Evolutionary conservation across 257 asterid genomes (phyloP).

Genomic region (Solanum arcanum): DNA sequence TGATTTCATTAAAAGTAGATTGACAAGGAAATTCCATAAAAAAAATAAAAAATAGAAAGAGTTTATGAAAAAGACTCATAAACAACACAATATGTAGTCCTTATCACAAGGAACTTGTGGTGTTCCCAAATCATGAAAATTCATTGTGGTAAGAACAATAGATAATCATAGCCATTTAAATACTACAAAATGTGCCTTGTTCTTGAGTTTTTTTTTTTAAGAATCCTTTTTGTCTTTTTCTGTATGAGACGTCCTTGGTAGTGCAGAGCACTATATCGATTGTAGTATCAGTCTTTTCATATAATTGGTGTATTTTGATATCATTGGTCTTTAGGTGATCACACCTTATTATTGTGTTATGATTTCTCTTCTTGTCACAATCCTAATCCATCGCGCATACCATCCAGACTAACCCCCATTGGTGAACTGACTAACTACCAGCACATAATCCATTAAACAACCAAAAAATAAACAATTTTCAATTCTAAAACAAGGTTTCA

Average conservation of each 20-base stretch:
- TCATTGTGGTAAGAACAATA: neutral
- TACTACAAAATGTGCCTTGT: neutral
- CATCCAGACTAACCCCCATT: neutral
- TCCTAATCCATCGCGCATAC: neutral
- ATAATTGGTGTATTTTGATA: neutral
- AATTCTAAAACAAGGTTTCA: neutral
- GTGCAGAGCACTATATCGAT: neutral
- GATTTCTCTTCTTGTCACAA: neutral
- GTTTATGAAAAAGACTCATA: neutral
- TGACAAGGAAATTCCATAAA: neutral
- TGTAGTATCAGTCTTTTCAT: neutral
- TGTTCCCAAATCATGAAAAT: neutral
- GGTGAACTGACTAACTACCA: neutral
- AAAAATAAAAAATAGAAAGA: neutral
- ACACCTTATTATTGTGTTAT: too few species aligned
- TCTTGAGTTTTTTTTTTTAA: too few species aligned
- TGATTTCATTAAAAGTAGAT: too few species aligned
- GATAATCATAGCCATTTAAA: neutral
- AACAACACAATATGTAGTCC: neutral
- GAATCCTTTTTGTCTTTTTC: neutral
- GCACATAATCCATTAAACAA: too few species aligned
- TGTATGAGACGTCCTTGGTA: neutral
- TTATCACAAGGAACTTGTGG: neutral
- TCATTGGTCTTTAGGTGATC: neutral
- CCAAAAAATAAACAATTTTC: neutral